A percentile compares a stretch with the other conserved stretches of the same genome.
Conservation (phyloP, 129 eudicot species). For the Lactuca saligna region DNA sequence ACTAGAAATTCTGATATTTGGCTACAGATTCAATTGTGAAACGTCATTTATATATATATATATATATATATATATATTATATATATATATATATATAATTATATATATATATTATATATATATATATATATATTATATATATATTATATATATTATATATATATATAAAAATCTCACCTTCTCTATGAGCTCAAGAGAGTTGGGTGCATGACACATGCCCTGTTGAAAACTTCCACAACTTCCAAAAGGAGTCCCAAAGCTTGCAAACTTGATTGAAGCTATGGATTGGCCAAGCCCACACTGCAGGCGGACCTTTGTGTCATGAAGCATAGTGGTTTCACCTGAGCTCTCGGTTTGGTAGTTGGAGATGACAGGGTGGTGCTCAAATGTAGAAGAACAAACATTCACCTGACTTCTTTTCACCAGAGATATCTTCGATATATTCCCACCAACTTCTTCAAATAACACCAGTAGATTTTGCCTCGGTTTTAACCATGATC, state of each 20-base stretch:
- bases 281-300: conserved; percentile 70
- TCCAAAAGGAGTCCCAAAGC: conserved; percentile 82
- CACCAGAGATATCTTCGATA: conserved; percentile 60
- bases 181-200: conserved; percentile 54
- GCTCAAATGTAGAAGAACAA: conserved; percentile 59
- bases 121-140: no score
- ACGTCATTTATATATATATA: no score
- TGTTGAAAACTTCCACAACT: conserved; percentile 62
- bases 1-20: neutral
- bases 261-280: conserved; percentile 71
- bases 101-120: no score
- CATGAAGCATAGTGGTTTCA: conserved; percentile 42
- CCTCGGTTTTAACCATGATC: conserved; percentile 80
- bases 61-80: no score
- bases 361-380: conserved; percentile 60
- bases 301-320: conserved; percentile 51
- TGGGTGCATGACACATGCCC: conserved; percentile 70
- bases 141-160: no score
- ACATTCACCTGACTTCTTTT: conserved; percentile 58
- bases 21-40: neutral
- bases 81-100: no score
- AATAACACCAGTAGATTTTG: conserved; percentile 65
- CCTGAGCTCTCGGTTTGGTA: conserved; percentile 43
- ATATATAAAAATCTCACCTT: conserved; percentile 37
- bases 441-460: conserved; percentile 89